A percentile compares a stretch with the other conserved stretches of the same genome.
These are phyloP conservation scores for Coemansia sp. DNA, from an alignment of 192 early-diverging fungal species.

Conservation along the genomic window DNA sequence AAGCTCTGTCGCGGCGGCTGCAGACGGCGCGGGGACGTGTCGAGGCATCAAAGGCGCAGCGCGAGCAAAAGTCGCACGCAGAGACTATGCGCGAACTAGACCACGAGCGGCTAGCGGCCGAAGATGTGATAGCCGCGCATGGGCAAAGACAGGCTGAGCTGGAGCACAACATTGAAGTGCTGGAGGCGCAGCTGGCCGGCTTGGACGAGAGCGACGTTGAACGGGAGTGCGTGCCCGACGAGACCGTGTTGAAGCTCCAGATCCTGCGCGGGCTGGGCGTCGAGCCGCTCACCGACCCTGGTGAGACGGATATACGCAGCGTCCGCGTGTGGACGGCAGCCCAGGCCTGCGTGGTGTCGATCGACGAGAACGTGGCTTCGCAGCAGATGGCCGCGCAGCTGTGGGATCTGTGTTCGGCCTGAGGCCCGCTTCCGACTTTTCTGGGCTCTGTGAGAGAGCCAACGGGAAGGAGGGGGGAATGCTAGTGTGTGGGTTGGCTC, in stretches of 20 bases:
- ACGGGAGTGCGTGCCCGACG: constrained; percentile 8
- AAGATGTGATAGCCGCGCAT: constrained; percentile 6
- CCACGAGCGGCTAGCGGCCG: constrained; percentile 12
- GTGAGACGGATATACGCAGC: constrained; percentile 8
- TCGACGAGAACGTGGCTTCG: not conserved
- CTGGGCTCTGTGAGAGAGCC: too few relatives aligned
- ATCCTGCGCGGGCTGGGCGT: constrained; percentile 38
- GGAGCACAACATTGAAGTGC: not conserved
- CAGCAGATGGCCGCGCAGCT: constrained; percentile 44
- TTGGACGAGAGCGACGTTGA: constrained; percentile 24
- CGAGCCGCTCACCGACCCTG: constrained; percentile 21
- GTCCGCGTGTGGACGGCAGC: constrained; percentile 14
- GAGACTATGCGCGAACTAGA: constrained; percentile 39
- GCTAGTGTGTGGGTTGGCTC: too few relatives aligned
- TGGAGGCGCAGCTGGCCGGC: constrained; percentile 15
- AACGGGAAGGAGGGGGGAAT: too few relatives aligned
- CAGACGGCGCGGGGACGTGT: constrained; percentile 28
- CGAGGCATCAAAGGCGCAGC: constrained; percentile 34
- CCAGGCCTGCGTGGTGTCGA: constrained; percentile 13
- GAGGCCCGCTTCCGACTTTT: too few relatives aligned
- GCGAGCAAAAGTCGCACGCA: constrained; percentile 38
- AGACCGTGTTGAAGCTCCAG: constrained; percentile 28
- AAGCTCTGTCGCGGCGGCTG: constrained; percentile 38
- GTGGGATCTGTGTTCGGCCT: constrained; percentile 36
- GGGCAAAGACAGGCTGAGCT: constrained; percentile 9